Base-by-base conservation (phyloP, 2,329 filamentous ascomycete genomes). In the Diplocarpon rosae region DNA sequence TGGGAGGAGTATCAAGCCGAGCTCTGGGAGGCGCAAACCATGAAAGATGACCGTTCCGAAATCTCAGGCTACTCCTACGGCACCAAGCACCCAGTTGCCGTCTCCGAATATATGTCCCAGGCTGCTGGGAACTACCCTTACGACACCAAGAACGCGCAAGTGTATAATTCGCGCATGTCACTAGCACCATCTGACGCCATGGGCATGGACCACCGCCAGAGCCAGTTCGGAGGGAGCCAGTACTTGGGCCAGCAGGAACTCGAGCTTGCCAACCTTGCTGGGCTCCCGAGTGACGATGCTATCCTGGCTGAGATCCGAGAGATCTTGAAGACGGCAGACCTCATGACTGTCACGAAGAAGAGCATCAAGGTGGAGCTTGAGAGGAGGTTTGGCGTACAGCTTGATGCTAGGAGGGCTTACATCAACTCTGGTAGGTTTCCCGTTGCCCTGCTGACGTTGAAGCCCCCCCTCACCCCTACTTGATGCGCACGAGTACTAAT, bases 271-370 rank as follows among this genome's bases (percentile, higher is more conserved):
- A 83, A 85, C 57, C 72, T 94, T 56, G 53, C 56, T 7, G 78
- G 82, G 45, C 67, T 95, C 60, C 92, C 92, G 0, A 85, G 75
- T 50, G 92, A 98, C 56, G 92, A 98, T 59, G 83, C 86, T 10
- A 72, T 98, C 39, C 69, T 98, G 51, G 82, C 87, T 0, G 92
- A 98, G 72, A 98, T 98, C 57, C 78, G 92, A 41, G 88, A 95
- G 60, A 95, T 98, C 52, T 70, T 98, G 50, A 77, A 81, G 56
- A 93, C 84, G 11, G 89, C 88, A 1, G 92, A 98, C 66, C 69
- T 98, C 60, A 98, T 98, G 92, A 89, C 78, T 4, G 86, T 98
- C 35, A 98, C 92, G 54, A 98, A 98, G 79, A 98, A 98, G 78
- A 87, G 85, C 57, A 85, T 98, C 66, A 96, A 96, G 74, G 68